Percentiles rank a stretch among this genome's conserved stretches.
These are phyloP conservation scores for Colletotrichum melonis DNA, from an alignment of 2,329 filamentous ascomycete genomes.

Conservation along the genomic window DNA sequence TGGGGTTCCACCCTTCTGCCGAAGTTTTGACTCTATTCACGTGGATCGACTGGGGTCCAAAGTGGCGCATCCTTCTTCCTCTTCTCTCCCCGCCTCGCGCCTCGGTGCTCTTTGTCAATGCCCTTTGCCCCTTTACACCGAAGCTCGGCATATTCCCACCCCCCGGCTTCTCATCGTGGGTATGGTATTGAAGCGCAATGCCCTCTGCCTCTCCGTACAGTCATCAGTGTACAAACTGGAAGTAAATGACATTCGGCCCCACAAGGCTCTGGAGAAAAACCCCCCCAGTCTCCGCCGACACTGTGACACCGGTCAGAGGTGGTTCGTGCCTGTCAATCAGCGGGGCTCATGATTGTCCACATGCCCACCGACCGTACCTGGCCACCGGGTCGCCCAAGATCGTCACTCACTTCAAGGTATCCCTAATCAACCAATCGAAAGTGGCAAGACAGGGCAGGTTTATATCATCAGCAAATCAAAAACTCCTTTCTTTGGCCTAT, in stretches of 20 bases:
- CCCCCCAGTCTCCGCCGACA: neutral
- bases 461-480: slow-evolving; percentile 1
- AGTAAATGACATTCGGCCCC: neutral
- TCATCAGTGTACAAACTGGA: no score
- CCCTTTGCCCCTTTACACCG: neutral
- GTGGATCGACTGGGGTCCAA: neutral
- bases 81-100: neutral
- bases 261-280: neutral
- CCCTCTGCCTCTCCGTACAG: no score
- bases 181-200: no score
- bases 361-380: neutral
- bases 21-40: neutral
- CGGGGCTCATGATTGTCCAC: neutral
- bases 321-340: slow-evolving; percentile 25
- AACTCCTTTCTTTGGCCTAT: slow-evolving; percentile 33
- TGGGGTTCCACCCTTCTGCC: neutral
- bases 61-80: neutral
- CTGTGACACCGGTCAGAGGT: neutral
- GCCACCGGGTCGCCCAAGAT: neutral
- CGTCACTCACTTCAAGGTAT: neutral
- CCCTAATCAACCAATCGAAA: neutral
- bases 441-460: neutral
- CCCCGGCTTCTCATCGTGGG: no score
- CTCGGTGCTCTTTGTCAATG: neutral
- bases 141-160: neutral